Conservation (phyloP, 805 yeast genomes). For the Saturnispora bothae region DNA sequence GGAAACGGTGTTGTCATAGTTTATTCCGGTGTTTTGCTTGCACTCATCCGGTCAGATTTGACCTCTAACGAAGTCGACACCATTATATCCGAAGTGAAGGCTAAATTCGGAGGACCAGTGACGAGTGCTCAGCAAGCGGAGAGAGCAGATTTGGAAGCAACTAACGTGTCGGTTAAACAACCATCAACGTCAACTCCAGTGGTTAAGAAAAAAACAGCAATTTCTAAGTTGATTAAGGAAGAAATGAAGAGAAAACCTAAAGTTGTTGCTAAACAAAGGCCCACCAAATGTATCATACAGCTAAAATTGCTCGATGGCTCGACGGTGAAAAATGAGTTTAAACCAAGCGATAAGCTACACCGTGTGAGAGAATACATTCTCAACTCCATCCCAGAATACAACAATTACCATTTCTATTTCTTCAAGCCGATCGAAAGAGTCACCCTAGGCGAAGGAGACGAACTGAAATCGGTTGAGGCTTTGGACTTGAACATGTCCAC, state of each 20-base stretch:
- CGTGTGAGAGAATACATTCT: conserved; percentile 58
- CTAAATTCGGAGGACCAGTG: neutral
- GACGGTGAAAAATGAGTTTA: conserved; percentile 42
- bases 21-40: conserved; percentile 27
- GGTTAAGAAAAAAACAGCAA: neutral
- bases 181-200: neutral
- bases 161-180: no score
- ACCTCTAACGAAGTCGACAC: neutral
- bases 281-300: conserved; percentile 36
- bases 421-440: conserved; percentile 48
- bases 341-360: conserved; percentile 33
- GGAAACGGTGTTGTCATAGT: conserved; percentile 52
- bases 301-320: conserved; percentile 60
- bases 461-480: conserved; percentile 39
- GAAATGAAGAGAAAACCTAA: conserved; percentile 10
- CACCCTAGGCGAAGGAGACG: conserved; percentile 53
- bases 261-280: conserved; percentile 6
- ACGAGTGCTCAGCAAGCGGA: no score
- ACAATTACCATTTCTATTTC: conserved; percentile 39
- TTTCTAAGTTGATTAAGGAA: conserved; percentile 4
- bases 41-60: neutral
- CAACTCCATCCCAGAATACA: conserved; percentile 35
- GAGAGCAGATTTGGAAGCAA: no score
- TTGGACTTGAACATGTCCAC: conserved; percentile 62
- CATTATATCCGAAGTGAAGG: neutral